Percentiles rank a stretch among this genome's conserved stretches.
phyloP scores from a whole-genome alignment of 2,329 filamentous ascomycete species.

The Fusarium sp. region DNA sequence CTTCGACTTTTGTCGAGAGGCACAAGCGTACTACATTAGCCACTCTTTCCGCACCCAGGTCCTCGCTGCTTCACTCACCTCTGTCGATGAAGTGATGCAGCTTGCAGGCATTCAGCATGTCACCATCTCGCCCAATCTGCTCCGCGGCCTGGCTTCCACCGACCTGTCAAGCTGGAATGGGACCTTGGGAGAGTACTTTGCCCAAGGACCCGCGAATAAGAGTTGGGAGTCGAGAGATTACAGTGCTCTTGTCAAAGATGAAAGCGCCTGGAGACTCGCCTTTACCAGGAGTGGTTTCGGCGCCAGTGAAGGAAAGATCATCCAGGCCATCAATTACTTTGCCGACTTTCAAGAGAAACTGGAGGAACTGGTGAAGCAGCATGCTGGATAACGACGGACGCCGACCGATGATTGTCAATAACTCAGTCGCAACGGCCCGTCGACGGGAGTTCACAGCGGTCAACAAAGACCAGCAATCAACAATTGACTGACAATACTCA shows the following conservation, averaged over 20 bases:
- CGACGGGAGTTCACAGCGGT: background rate
- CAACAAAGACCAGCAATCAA: slow-evolving; percentile 14
- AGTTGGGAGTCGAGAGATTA: slow-evolving; percentile 42
- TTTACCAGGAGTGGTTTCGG: slow-evolving; percentile 62
- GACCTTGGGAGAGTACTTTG: slow-evolving; percentile 47
- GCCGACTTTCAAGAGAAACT: slow-evolving; percentile 65
- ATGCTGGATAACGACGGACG: slow-evolving; percentile 26
- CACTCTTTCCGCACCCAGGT: slow-evolving; percentile 60
- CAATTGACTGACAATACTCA: slow-evolving; percentile 11
- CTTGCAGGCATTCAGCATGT: slow-evolving; percentile 70
- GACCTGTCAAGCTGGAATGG: slow-evolving; percentile 48
- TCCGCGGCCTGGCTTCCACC: slow-evolving; percentile 59
- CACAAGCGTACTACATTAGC: slow-evolving; percentile 64
- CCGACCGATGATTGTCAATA: background rate
- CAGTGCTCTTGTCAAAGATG: slow-evolving; percentile 49
- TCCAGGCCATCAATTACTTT: slow-evolving; percentile 69
- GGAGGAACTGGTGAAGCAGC: slow-evolving; percentile 53
- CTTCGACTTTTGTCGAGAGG: slow-evolving; percentile 62
- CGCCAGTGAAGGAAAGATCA: slow-evolving; percentile 62
- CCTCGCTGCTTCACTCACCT: slow-evolving; percentile 68
- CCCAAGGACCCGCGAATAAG: slow-evolving; percentile 45
- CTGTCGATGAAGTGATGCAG: slow-evolving; percentile 67
- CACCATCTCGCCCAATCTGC: slow-evolving; percentile 66
- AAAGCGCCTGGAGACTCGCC: slow-evolving; percentile 62
- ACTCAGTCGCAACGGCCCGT: background rate